Conservation (phyloP, 2,329 filamentous ascomycete genomes). For the Trichoderma sp. region DNA sequence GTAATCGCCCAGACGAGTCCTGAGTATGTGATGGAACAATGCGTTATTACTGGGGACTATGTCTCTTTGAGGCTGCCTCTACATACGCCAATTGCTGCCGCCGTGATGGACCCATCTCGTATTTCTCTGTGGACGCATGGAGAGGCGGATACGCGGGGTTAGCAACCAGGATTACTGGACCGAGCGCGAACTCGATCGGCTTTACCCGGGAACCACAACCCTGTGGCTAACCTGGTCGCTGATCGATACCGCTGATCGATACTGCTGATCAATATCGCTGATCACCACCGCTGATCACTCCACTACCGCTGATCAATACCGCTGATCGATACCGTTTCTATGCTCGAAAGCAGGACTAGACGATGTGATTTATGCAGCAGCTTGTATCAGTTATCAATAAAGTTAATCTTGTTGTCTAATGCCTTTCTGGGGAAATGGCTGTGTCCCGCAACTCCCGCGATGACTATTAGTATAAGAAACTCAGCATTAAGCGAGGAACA, state of each 20-base stretch:
- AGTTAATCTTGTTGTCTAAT: not conserved
- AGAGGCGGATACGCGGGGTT: not conserved
- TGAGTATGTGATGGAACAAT: too few species aligned
- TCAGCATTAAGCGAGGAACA: not conserved
- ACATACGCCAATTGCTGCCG: too few species aligned
- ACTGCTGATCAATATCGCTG: not conserved
- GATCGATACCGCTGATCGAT: not conserved
- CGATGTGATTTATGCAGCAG: not conserved
- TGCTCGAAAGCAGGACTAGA: not conserved
- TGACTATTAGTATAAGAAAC: not conserved
- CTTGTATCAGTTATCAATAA: not conserved
- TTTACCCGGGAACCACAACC: not conserved
- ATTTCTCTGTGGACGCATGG: too few species aligned
- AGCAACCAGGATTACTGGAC: not conserved
- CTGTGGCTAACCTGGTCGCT: not conserved
- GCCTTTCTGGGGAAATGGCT: not conserved
- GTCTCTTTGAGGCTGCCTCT: too few species aligned
- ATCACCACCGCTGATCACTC: not conserved
- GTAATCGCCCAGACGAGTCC: too few species aligned
- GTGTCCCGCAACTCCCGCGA: not conserved
- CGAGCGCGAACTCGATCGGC: not conserved
- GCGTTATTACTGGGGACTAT: too few species aligned
- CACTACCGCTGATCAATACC: not conserved
- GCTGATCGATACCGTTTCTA: not conserved
- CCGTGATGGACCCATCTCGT: too few species aligned